These are phyloP conservation scores for Hyaloscypha hepaticicola DNA, from an alignment of 495 filamentous ascomycete genomes.

Conservation along the genomic window DNA sequence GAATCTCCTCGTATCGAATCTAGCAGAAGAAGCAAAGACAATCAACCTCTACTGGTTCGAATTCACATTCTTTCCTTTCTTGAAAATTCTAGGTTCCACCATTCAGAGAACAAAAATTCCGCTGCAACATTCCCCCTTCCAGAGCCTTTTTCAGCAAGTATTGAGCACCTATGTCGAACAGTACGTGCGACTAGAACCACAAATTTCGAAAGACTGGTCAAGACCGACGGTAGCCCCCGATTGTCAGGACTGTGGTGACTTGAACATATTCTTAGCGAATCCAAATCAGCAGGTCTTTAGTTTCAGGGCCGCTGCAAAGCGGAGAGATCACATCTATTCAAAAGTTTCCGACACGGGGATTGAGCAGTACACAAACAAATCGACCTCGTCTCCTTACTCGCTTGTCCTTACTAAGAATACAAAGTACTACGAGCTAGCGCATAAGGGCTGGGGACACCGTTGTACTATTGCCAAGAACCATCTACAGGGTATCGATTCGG, in stretches of 20 bases:
- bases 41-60: background rate
- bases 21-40: background rate
- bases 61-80: background rate
- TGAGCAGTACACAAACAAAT: background rate
- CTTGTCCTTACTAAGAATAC: background rate
- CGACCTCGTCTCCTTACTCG: background rate
- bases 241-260: slow-evolving; percentile 15
- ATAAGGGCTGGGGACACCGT: background rate
- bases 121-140: background rate
- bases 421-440: background rate
- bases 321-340: background rate
- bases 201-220: background rate
- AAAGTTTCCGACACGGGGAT: background rate
- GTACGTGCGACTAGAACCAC: slow-evolving; percentile 7
- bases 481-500: background rate
- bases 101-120: background rate
- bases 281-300: background rate
- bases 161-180: slow-evolving; percentile 1
- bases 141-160: background rate
- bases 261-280: slow-evolving; percentile 20
- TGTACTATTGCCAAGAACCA: slow-evolving; percentile 1
- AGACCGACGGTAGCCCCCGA: background rate
- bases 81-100: background rate
- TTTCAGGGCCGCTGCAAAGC: background rate
- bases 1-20: background rate